phyloP scores from a whole-genome alignment of 1,284 basidiomycete genomes.

The Heterobasidion irregulare region DNA sequence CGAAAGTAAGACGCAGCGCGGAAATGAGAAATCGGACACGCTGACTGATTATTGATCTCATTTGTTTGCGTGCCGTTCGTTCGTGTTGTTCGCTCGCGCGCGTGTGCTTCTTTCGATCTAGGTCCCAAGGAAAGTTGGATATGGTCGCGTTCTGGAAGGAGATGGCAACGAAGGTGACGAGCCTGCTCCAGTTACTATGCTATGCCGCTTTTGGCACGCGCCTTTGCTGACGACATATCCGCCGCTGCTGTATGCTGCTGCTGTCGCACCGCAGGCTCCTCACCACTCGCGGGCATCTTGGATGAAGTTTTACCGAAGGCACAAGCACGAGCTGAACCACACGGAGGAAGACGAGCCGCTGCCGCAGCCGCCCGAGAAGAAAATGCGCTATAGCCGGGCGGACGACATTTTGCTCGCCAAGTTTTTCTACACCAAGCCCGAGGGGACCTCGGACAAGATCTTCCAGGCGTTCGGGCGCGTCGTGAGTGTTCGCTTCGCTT shows the following conservation, averaged over 20 bases:
- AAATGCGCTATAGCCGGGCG: slow-evolving; percentile 69
- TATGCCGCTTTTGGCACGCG: not conserved
- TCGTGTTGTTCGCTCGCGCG: not conserved
- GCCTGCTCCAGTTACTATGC: slow-evolving; percentile 5
- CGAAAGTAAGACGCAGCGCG: slow-evolving; percentile 38
- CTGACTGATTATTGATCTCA: not conserved
- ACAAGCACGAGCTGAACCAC: slow-evolving; percentile 70
- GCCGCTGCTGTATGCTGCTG: not conserved
- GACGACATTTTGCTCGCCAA: slow-evolving; percentile 72
- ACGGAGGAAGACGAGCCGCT: slow-evolving; percentile 54
- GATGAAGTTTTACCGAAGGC: slow-evolving; percentile 84
- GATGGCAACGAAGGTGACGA: slow-evolving; percentile 56
- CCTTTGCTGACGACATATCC: not conserved
- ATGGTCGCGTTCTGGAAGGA: slow-evolving; percentile 85
- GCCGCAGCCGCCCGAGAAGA: slow-evolving; percentile 72
- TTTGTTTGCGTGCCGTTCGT: not conserved
- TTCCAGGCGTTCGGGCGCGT: slow-evolving; percentile 67
- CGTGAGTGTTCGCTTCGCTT: slow-evolving; percentile 28
- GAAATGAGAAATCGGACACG: not conserved
- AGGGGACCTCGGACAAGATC: slow-evolving; percentile 72
- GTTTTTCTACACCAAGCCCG: slow-evolving; percentile 58
- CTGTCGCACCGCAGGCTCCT: slow-evolving; percentile 43
- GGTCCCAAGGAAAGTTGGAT: slow-evolving; percentile 59
- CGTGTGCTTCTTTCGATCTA: slow-evolving; percentile 8
- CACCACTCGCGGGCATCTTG: slow-evolving; percentile 82